Base-by-base conservation (phyloP, 163 green algal species). In the Scenedesmus sp. region DNA sequence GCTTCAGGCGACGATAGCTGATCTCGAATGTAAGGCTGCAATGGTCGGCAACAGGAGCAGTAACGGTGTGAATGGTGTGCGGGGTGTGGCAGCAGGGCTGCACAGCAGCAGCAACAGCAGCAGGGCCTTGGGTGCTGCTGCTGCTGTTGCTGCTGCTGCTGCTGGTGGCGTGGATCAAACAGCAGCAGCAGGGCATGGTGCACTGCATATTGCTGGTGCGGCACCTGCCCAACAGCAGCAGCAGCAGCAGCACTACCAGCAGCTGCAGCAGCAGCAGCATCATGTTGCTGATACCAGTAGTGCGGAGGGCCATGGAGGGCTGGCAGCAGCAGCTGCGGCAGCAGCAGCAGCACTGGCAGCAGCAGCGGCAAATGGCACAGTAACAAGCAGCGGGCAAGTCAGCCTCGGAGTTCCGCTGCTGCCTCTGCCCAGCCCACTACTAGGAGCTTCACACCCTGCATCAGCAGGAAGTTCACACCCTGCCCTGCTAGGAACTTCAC, bases 21-120 rank as follows among this genome's bases (percentile, higher is more conserved):
- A 91, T 56, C 60, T 91, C 3, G 87, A 91, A 62, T 60, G 57
- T 16, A 86, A 91, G 34, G 77, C 87, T 62, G 87, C 87, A 60
- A 10, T 77, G 23, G 12, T 85, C 15, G 62, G 46, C 77, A 23
- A 57, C 77, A 34, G 77, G 26, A 84, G 77, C 77, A 26, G 77
- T 34, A 10, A 54, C 18, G 77, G 9, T 59, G 12, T 12, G 4
- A 23, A 23, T 2, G 57, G 23, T n/a, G 57, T 55, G 12, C 8
- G 3, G 56, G 57, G 23, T 26, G 55, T 18, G 16, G 83, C 12
- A 20, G 83, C 83, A 62, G 54, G 46, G 26, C 34, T 18, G 7
- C 86, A 56, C 70, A 81, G 87, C 83, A 55, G 82, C 54, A 46
- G 83, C 57, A 57, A 5, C 57, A 59, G 10, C 7, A 86, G 56